Base-by-base conservation (phyloP, 164 flowering plant species). In the Paratinospora sagittata region DNA sequence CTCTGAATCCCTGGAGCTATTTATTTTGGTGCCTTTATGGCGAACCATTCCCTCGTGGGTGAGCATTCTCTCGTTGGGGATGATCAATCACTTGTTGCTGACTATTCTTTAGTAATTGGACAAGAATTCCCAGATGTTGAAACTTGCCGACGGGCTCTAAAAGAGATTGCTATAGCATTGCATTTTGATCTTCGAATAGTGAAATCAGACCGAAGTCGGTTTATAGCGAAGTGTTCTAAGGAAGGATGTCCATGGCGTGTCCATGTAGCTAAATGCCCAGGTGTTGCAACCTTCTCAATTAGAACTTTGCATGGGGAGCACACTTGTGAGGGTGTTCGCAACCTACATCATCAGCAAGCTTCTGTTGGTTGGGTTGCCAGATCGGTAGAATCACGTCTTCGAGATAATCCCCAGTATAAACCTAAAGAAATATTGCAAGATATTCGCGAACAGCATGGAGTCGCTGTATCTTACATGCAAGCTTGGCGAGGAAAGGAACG, bases 401-500 rank as follows among this genome's bases (percentile, higher is more conserved):
- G 93, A 61, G 96, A 90, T 74, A 90, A 94, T 81, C 98, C 98
- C 14, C 95, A 86, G 68, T 92, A 88, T 77, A 92, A 94, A 76
- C 98, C 98, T 7, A 94, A 90, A 76, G 97, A 94, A 78, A 94
- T 94, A 66, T 77, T 92, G 77, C 91, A 88, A 74, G 97, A 92
- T 74, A 94, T 94, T 39, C 86, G 87, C 27, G 93, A 88, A 58
- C 89, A 86, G 79, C 98, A 94, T 84, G 98, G 98, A 26, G 97
- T 94, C 82, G 93, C 93, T 67, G 97, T 94, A 7, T 89, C 98
- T 69, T 94, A 94, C 78, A 84, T 92, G 98, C 98, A 94, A 82
- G 98, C 98, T 52, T 94, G 98, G 98, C 90, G 98, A 41, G 98
- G 98, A 23, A 94, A 92, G 79, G 98, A 94, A 73, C 90, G 98